phyloP scores from a whole-genome alignment of 1,284 basidiomycete genomes.

The Apiotrichum gamsii region DNA sequence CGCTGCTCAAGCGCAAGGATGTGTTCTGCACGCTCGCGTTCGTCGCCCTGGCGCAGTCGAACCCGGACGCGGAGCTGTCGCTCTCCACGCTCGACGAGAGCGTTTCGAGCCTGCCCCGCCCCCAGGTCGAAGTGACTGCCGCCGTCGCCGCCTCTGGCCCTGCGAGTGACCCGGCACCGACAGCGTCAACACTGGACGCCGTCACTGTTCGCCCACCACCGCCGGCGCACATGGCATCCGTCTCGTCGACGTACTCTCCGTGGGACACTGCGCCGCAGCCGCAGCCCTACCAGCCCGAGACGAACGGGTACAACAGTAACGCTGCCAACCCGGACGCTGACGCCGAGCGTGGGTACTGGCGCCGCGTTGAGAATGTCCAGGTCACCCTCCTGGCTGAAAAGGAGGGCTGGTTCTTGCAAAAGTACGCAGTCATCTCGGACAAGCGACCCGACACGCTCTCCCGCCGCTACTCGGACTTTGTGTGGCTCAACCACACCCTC shows the following conservation, averaged over 20 bases:
- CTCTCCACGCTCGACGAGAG: conserved; percentile 72
- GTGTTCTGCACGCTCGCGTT: conserved; percentile 82
- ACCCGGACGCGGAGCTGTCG: conserved; percentile 44
- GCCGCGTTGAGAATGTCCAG: conserved; percentile 62
- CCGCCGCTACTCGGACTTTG: conserved; percentile 75
- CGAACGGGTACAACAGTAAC: conserved; percentile 3
- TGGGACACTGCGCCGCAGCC: conserved; percentile 33
- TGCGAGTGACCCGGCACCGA: too few species aligned
- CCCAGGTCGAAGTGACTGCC: conserved; percentile 50
- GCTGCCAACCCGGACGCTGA: conserved; percentile 24
- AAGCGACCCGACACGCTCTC: conserved; percentile 53
- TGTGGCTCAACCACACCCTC: conserved; percentile 77
- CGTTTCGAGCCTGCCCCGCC: conserved; percentile 65
- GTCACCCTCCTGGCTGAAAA: conserved; percentile 66
- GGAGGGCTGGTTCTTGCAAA: conserved; percentile 75
- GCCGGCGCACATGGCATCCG: not conserved
- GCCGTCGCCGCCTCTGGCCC: too few species aligned
- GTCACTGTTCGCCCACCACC: conserved; percentile 2
- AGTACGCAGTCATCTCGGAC: conserved; percentile 73
- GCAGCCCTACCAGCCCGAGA: not conserved
- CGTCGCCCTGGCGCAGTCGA: conserved; percentile 64
- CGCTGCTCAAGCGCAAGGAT: conserved; percentile 48
- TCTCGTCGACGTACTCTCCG: conserved; percentile 20
- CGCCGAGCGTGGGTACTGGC: conserved; percentile 64
- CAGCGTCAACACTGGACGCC: too few species aligned